These are phyloP conservation scores for Suhomyces guaymorum DNA, from an alignment of 1,139 yeast species.

Conservation along the genomic window DNA sequence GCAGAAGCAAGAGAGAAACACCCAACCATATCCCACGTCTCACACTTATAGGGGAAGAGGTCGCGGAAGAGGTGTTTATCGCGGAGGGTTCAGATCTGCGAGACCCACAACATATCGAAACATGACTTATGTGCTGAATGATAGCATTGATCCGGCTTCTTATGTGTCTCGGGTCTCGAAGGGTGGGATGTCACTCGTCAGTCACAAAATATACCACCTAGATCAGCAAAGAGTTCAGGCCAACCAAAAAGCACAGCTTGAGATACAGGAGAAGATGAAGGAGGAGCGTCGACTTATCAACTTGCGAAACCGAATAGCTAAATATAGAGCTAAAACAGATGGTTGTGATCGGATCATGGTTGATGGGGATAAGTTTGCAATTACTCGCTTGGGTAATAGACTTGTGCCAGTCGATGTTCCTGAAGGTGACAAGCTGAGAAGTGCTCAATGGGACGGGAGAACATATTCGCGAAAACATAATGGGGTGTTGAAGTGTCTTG, in stretches of 20 bases:
- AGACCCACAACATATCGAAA: conserved; percentile 20
- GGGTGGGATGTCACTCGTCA: conserved; percentile 41
- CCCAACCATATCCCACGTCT: conserved; percentile 1
- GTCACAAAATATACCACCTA: conserved; percentile 32
- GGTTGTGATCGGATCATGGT: conserved; percentile 40
- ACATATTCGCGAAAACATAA: conserved; percentile 25
- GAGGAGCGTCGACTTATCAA: conserved; percentile 16
- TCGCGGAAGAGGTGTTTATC: conserved; percentile 10
- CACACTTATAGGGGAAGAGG: conserved; percentile 6
- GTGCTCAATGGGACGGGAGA: conserved; percentile 33
- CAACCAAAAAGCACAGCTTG: conserved; percentile 18
- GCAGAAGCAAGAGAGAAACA: conserved; percentile 17
- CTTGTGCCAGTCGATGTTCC: conserved; percentile 32
- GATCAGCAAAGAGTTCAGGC: conserved; percentile 24
- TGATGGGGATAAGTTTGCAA: conserved; percentile 36
- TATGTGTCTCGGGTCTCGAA: conserved; percentile 29
- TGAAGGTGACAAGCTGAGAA: conserved; percentile 15
- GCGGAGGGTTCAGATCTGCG: conserved; percentile 10
- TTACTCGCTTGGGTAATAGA: conserved; percentile 33
- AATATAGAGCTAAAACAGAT: conserved; percentile 31
- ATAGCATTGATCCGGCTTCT: neutral
- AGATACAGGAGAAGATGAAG: conserved; percentile 19
- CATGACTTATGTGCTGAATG: conserved; percentile 25
- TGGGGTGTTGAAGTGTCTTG: conserved; percentile 30
- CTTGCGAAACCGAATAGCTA: conserved; percentile 12